These are phyloP conservation scores for Tribonema minus DNA, from an alignment of 108 stramenopile genomes.

Conservation along the genomic window DNA sequence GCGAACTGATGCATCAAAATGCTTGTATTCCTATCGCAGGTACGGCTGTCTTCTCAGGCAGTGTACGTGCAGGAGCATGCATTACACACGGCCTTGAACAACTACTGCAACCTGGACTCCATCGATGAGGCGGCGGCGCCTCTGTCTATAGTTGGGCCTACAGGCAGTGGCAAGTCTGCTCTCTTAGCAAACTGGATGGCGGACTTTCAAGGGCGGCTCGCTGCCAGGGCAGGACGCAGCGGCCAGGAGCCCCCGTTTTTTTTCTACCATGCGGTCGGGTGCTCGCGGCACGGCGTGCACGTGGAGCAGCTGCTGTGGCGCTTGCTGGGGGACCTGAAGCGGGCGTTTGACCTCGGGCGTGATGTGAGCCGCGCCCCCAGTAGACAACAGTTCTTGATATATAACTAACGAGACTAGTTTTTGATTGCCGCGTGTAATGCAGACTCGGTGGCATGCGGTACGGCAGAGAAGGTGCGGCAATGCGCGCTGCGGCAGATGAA, in stretches of 20 bases:
- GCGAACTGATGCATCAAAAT: background rate
- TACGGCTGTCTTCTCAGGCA: too few species aligned
- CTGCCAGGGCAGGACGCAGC: constrained; percentile 5
- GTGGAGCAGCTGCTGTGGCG: constrained; percentile 31
- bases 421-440: too few species aligned
- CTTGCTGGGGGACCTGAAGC: constrained; percentile 28
- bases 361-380: too few species aligned
- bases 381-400: too few species aligned
- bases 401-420: too few species aligned
- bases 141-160: constrained; percentile 44
- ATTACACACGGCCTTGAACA: too few species aligned
- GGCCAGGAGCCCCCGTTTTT: constrained; percentile 3
- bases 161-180: constrained; percentile 59
- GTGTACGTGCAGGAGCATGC: too few species aligned
- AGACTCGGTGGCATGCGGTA: too few species aligned
- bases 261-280: constrained; percentile 35
- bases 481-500: too few species aligned
- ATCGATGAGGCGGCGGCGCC: constrained; percentile 35
- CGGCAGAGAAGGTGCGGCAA: too few species aligned
- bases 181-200: constrained; percentile 60
- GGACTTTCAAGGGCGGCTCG: constrained; percentile 23
- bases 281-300: constrained; percentile 32
- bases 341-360: constrained; percentile 34
- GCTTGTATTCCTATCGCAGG: background rate
- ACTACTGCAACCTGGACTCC: background rate